Percentiles rank a stretch among this genome's conserved stretches.
Evolutionary conservation across 75 land plant species (phyloP).

Genomic region (Adiantum capillusveneris): DNA sequence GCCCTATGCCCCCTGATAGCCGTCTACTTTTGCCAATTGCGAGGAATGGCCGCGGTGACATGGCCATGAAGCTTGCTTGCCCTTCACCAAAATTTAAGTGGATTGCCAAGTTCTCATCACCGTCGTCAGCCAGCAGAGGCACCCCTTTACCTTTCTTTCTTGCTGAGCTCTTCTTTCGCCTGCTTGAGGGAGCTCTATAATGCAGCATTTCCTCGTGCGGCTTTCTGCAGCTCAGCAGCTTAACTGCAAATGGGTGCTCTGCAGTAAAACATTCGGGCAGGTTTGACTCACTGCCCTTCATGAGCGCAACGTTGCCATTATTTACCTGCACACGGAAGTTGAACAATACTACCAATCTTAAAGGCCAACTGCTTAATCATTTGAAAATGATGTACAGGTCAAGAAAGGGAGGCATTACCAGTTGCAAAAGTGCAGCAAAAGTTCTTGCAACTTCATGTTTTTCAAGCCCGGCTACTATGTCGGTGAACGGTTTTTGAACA

Average conservation of each 20-base stretch:
- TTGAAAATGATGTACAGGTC: neutral
- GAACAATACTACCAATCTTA: neutral
- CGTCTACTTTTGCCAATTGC: neutral
- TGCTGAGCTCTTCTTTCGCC: slow-evolving; percentile 9
- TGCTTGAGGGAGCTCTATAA: slow-evolving; percentile 25
- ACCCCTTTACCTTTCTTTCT: slow-evolving; percentile 28
- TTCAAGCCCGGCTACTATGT: slow-evolving; percentile 53
- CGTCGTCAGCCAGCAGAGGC: too few relatives aligned
- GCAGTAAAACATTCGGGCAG: slow-evolving; percentile 49
- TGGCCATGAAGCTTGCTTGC: too few relatives aligned
- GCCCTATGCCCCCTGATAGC: slow-evolving; percentile 10
- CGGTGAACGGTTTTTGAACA: slow-evolving; percentile 35
- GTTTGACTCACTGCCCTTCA: slow-evolving; percentile 15
- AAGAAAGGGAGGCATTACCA: slow-evolving; percentile 39
- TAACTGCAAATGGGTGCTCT: slow-evolving; percentile 55
- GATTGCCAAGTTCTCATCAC: too few relatives aligned
- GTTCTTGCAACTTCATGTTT: slow-evolving; percentile 77
- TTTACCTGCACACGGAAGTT: slow-evolving; percentile 63
- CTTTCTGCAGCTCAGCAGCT: slow-evolving; percentile 32
- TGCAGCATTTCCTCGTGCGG: slow-evolving; percentile 25
- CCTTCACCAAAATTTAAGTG: too few relatives aligned
- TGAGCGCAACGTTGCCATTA: slow-evolving; percentile 61
- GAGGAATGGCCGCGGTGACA: too few relatives aligned
- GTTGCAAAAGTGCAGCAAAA: slow-evolving; percentile 81
- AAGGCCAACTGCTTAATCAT: neutral